Evolutionary conservation across 257 asterid genomes (phyloP).

Genomic region (Petrea volubilis): DNA sequence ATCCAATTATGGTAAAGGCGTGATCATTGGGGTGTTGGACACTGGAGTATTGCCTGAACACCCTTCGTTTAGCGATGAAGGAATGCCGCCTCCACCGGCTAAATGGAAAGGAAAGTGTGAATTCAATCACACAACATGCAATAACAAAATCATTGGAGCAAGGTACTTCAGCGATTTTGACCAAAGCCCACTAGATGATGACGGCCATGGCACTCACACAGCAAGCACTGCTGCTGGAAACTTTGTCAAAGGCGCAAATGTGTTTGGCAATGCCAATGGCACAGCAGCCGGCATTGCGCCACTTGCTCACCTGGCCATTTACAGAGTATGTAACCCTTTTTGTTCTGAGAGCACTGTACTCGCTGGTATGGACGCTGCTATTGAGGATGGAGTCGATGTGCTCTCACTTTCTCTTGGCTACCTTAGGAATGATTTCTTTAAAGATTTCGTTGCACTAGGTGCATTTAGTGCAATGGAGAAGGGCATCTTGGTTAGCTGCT

Average conservation of each 20-base stretch:
- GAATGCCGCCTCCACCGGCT: slow-evolving; percentile 52
- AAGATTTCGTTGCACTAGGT: slow-evolving; percentile 19
- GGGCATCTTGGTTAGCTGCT: slow-evolving; percentile 30
- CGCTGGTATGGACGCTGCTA: slow-evolving; percentile 51
- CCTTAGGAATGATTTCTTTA: not conserved
- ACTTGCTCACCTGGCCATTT: slow-evolving; percentile 49
- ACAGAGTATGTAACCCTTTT: slow-evolving; percentile 26
- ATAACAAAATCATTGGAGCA: slow-evolving; percentile 47
- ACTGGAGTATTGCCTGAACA: slow-evolving; percentile 42
- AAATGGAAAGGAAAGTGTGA: slow-evolving; percentile 54
- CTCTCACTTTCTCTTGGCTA: slow-evolving; percentile 28
- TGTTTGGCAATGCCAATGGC: slow-evolving; percentile 47
- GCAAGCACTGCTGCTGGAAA: slow-evolving; percentile 59
- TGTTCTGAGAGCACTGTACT: slow-evolving; percentile 28
- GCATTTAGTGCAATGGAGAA: slow-evolving; percentile 31
- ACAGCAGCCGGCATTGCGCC: slow-evolving; percentile 57
- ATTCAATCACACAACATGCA: slow-evolving; percentile 32
- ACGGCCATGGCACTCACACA: slow-evolving; percentile 53
- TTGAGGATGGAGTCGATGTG: slow-evolving; percentile 47
- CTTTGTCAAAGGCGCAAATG: slow-evolving; percentile 37
- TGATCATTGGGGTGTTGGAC: slow-evolving; percentile 53
- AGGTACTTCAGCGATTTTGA: slow-evolving; percentile 15
- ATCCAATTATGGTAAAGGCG: slow-evolving; percentile 51
- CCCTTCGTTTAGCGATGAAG: slow-evolving; percentile 48
- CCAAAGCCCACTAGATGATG: slow-evolving; percentile 19